These are phyloP conservation scores for Achaetomium macrosporum DNA, from an alignment of 2,329 filamentous ascomycete genomes.

Conservation along the genomic window DNA sequence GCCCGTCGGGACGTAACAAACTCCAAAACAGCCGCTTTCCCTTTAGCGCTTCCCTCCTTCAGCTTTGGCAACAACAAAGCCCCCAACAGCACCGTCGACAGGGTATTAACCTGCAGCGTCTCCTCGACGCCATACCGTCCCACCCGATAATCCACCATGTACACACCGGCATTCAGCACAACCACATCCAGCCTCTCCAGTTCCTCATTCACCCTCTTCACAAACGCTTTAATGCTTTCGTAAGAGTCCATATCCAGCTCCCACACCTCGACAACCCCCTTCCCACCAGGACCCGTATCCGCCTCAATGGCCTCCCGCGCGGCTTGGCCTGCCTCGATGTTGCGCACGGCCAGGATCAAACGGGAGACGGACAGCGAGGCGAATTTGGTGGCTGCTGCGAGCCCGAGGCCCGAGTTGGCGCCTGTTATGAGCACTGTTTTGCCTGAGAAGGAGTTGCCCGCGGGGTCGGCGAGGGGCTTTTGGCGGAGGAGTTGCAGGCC, in stretches of 20 bases:
- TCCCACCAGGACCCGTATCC: background rate
- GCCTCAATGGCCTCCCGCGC: constrained; percentile 35
- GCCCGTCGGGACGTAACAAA: background rate
- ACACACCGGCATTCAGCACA: constrained; percentile 41
- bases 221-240: background rate
- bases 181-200: constrained; percentile 38
- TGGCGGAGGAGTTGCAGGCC: background rate
- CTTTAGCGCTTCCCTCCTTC: background rate
- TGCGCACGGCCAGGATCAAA: constrained; percentile 43
- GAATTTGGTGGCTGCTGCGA: constrained; percentile 44
- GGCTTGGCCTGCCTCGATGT: constrained; percentile 35
- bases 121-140: constrained; percentile 42
- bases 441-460: constrained; percentile 29
- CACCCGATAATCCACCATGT: constrained; percentile 33
- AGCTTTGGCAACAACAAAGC: constrained; percentile 44
- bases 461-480: background rate
- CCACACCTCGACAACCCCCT: background rate
- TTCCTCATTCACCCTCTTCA: constrained; percentile 29
- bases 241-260: background rate
- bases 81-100: constrained; percentile 50
- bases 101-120: constrained; percentile 50
- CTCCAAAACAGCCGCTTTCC: background rate
- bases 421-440: constrained; percentile 33
- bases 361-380: constrained; percentile 35
- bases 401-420: constrained; percentile 44